A percentile compares a stretch with the other conserved stretches of the same genome.
Conservation (phyloP, 257 asterid genomes). For the Dorcoceras hygrometricum region DNA sequence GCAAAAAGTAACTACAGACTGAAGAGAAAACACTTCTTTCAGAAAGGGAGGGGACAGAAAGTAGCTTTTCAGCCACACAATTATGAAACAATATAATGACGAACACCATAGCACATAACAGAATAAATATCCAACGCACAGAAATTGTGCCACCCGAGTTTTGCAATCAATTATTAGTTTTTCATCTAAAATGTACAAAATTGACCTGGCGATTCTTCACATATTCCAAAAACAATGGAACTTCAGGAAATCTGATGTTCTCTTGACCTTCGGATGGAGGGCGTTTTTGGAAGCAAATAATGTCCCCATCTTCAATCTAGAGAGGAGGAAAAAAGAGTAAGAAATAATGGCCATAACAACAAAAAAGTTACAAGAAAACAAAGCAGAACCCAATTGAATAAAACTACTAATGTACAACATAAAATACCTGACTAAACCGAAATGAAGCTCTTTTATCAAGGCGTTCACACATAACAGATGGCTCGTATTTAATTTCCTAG, state of each 20-base stretch:
- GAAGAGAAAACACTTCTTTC: conserved; percentile 5
- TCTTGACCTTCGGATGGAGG: conserved; percentile 59
- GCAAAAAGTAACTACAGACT: not conserved
- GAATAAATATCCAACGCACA: not conserved
- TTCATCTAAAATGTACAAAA: conserved; percentile 18
- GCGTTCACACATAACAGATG: conserved; percentile 92
- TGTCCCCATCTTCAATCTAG: conserved; percentile 98
- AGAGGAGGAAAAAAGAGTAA: conserved; percentile 12
- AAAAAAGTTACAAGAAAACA: not conserved
- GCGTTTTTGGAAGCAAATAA: conserved; percentile 87
- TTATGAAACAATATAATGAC: conserved; percentile 14
- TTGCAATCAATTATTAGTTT: not conserved
- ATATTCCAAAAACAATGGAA: conserved; percentile 83
- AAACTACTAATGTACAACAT: not conserved
- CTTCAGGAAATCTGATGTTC: conserved; percentile 67
- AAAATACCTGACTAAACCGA: conserved; percentile 72
- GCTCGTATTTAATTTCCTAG: conserved; percentile 94
- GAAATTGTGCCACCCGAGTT: not conserved
- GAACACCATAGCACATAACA: not conserved
- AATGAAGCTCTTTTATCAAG: conserved; percentile 75
- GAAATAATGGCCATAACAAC: not conserved
- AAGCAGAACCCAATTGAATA: not conserved
- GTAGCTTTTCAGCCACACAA: conserved; percentile 5
- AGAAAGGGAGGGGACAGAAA: not conserved
- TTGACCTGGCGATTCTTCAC: conserved; percentile 94